Percentiles rank a stretch among this genome's conserved stretches.
These are phyloP conservation scores for Citrullus colocynthis DNA, from an alignment of 306 rosid genomes.

Conservation along the genomic window DNA sequence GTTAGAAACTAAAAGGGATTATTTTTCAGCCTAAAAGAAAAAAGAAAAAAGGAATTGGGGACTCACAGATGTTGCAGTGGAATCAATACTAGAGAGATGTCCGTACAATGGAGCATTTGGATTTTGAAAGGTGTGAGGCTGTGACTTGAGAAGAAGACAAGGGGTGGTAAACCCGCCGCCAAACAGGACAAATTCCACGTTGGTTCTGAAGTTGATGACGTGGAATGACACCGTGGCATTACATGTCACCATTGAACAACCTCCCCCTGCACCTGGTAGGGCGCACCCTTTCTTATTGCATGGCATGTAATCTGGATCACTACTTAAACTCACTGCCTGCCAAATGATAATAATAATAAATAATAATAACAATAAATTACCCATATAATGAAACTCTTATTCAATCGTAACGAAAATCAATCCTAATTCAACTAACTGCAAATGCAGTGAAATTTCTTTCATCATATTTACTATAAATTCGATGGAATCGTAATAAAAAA, in stretches of 20 bases:
- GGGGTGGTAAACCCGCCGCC: conserved; percentile 49
- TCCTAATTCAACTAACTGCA: no score
- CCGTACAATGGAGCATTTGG: conserved; percentile 62
- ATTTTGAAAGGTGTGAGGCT: conserved; percentile 37
- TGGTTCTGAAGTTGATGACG: conserved; percentile 70
- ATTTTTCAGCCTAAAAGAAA: no score
- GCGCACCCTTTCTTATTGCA: conserved; percentile 58
- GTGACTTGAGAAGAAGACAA: conserved; percentile 38
- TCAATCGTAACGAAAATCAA: no score
- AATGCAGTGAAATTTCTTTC: no score
- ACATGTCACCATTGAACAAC: conserved; percentile 30
- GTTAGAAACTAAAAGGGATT: no score
- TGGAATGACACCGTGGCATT: conserved; percentile 59
- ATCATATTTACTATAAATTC: no score
- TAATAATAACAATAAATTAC: no score
- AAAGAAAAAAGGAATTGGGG: no score
- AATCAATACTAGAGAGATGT: conserved; percentile 56
- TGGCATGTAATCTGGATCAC: conserved; percentile 49
- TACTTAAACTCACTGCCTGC: conserved; percentile 45
- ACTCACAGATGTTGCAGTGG: conserved; percentile 51
- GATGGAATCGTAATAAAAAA: no score
- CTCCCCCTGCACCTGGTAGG: conserved; percentile 3
- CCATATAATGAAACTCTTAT: no score
- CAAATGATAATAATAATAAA: no score
- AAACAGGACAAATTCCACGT: conserved; percentile 65